These are phyloP conservation scores for Apophysomyces elegans DNA, from an alignment of 371 early-diverging fungal genomes.

Conservation along the genomic window DNA sequence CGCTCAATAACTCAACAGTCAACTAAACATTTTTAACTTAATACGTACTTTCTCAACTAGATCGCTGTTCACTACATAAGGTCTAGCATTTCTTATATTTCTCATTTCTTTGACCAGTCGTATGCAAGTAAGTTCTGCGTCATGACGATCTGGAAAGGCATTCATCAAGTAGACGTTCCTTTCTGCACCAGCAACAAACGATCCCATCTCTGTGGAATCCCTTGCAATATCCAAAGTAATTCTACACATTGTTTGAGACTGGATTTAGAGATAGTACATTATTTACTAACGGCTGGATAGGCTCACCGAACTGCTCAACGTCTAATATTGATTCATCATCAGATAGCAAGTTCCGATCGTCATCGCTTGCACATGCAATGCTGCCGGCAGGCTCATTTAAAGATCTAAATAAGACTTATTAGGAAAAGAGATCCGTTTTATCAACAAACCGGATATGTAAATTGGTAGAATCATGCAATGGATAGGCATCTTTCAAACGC, in stretches of 20 bases:
- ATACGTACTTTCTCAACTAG: not conserved
- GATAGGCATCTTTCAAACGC: not conserved
- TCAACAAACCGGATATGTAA: not conserved
- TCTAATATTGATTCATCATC: not conserved
- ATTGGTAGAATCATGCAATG: not conserved
- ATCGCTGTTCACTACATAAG: not conserved
- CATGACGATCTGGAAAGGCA: not conserved
- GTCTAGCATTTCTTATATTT: not conserved
- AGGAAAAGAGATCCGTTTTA: not conserved
- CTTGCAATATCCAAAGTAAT: not conserved
- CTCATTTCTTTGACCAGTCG: not conserved
- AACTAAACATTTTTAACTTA: not conserved
- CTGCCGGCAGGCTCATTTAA: not conserved
- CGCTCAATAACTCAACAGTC: not conserved
- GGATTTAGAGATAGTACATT: not conserved
- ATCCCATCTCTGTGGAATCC: not conserved
- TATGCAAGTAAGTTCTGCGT: not conserved
- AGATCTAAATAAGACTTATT: not conserved
- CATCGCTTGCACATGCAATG: not conserved
- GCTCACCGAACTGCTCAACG: not conserved
- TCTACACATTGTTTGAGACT: not conserved
- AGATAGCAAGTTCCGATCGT: not conserved
- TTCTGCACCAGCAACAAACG: not conserved
- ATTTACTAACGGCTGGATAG: not conserved
- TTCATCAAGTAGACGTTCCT: not conserved